These are phyloP conservation scores for Talaromyces verruculosus DNA, from an alignment of 2,329 filamentous ascomycete species.

Conservation along the genomic window DNA sequence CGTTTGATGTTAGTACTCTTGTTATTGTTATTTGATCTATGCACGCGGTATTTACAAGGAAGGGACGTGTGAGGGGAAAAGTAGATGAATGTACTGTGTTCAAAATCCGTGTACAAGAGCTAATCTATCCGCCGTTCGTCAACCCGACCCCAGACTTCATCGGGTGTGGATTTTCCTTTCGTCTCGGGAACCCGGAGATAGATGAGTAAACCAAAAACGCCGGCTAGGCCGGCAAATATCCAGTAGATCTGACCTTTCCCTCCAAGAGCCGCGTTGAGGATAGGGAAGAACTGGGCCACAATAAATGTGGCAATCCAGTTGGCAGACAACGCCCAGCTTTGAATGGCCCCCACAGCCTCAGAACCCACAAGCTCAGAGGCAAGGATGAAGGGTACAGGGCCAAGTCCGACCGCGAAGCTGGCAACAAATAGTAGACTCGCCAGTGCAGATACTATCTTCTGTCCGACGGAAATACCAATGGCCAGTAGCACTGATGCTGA, in stretches of 20 bases:
- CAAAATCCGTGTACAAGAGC: neutral
- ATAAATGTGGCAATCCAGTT: conserved; percentile 91
- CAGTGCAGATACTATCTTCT: conserved; percentile 75
- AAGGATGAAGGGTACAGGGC: conserved; percentile 92
- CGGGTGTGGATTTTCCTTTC: conserved; percentile 75
- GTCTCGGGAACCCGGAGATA: conserved; percentile 78
- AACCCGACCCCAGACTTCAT: conserved; percentile 83
- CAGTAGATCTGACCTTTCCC: conserved; percentile 85
- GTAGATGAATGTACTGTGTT: neutral
- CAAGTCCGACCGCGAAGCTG: conserved; percentile 85
- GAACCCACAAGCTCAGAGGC: conserved; percentile 86
- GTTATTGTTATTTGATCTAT: neutral
- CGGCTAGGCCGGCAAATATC: conserved; percentile 77
- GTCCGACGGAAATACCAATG: conserved; percentile 70
- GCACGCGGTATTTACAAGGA: neutral
- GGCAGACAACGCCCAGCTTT: conserved; percentile 81
- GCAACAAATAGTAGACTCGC: conserved; percentile 83
- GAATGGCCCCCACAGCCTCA: conserved; percentile 86
- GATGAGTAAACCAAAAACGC: conserved; percentile 70
- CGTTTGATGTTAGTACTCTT: neutral
- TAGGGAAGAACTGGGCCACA: conserved; percentile 92
- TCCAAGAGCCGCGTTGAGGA: conserved; percentile 74
- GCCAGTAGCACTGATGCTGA: conserved; percentile 73
- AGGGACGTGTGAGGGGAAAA: neutral
- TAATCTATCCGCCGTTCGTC: conserved; percentile 30